Evolutionary conservation across 805 yeast genomes (phyloP).

Genomic region (Schwanniomyces vanrijiae): DNA sequence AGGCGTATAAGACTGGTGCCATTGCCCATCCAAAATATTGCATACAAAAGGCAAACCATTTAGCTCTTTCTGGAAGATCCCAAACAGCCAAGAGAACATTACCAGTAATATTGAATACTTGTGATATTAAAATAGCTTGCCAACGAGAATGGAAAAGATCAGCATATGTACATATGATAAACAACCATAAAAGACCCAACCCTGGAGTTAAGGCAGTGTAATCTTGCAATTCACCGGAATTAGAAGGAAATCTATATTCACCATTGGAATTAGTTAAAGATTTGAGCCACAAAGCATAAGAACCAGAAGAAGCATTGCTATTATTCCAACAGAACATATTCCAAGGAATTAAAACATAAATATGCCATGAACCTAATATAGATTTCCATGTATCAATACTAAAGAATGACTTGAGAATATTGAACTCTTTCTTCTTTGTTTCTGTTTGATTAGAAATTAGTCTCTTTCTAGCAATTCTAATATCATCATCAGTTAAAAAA

Average conservation of each 20-base stretch:
- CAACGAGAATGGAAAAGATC: conserved; percentile 40
- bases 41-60: conserved; percentile 59
- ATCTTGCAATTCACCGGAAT: conserved; percentile 32
- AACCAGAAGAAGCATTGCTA: conserved; percentile 43
- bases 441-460: conserved; percentile 12
- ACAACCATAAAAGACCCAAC: conserved; percentile 34
- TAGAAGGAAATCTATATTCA: conserved; percentile 16
- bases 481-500: conserved; percentile 26
- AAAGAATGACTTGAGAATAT: conserved; percentile 31
- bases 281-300: conserved; percentile 49
- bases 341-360: conserved; percentile 52
- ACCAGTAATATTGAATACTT: conserved; percentile 49
- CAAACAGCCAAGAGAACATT: conserved; percentile 54
- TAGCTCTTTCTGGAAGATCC: conserved; percentile 51
- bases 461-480: conserved; percentile 18
- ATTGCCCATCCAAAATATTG: conserved; percentile 59
- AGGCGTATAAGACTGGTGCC: conserved; percentile 55
- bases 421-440: conserved; percentile 10
- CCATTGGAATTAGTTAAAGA: conserved; percentile 6
- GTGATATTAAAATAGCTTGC: conserved; percentile 50
- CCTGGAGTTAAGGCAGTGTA: conserved; percentile 43
- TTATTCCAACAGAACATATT: conserved; percentile 60
- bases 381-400: conserved; percentile 25
- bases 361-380: conserved; percentile 52
- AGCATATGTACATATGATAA: conserved; percentile 22